These are phyloP conservation scores for Rhododendron kiyosumense DNA, from an alignment of 148 eudicot species.

Conservation along the genomic window DNA sequence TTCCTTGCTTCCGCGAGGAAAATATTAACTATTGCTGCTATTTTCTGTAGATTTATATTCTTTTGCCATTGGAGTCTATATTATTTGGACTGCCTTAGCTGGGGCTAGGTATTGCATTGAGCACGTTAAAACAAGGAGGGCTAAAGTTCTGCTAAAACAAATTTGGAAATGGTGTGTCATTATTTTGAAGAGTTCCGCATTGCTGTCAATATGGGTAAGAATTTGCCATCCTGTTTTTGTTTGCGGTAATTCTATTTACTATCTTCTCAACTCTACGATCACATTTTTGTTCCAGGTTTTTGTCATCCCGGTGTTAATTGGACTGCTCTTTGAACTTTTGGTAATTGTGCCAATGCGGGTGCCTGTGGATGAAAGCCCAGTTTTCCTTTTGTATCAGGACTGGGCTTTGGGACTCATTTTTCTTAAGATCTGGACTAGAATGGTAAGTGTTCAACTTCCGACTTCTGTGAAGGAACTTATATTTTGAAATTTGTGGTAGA, in stretches of 20 bases:
- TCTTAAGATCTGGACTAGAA: constrained; percentile 90
- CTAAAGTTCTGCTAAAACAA: constrained; percentile 54
- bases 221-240: constrained; percentile 3
- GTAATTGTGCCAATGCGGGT: constrained; percentile 98
- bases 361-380: constrained; percentile 95
- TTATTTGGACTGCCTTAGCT: constrained; percentile 83
- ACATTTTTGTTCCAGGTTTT: constrained; percentile 50
- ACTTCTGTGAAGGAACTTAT: background rate
- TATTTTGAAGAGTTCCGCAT: constrained; percentile 71
- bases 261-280: background rate
- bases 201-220: constrained; percentile 67
- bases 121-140: constrained; percentile 64
- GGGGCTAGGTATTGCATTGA: constrained; percentile 79
- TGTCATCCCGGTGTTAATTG: constrained; percentile 84
- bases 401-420: constrained; percentile 94
- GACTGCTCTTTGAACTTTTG: constrained; percentile 88
- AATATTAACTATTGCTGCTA: background rate
- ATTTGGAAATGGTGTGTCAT: constrained; percentile 90
- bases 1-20: background rate
- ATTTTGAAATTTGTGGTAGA: constrained; percentile 1
- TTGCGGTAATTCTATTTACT: background rate
- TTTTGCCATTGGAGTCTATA: constrained; percentile 87
- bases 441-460: constrained; percentile 43
- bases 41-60: constrained; percentile 70
- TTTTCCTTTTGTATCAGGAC: constrained; percentile 91